Base-by-base conservation (phyloP, 2,329 filamentous ascomycete species). In the Apiospora marii region DNA sequence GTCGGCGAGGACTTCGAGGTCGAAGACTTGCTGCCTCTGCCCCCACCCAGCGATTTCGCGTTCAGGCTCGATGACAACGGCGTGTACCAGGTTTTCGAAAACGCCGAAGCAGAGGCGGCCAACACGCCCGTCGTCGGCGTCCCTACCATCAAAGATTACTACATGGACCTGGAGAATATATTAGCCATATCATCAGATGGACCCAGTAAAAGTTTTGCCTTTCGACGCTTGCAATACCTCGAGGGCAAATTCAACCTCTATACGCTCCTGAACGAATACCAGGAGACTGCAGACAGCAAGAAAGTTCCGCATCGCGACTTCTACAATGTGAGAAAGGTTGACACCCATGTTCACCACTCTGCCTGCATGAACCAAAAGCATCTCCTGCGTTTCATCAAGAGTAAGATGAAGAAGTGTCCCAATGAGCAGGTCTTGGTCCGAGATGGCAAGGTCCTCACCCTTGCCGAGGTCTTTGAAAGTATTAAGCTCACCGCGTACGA, bases 361-460 rank as follows among this genome's bases (percentile, higher is more conserved):
- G 96, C 96, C 34, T 99, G 96, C 82, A 99, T 99, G 96, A 99
- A 99, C 81, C 96, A 99, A 83, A 99, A 99, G 84, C 96, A 99
- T 88, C 85, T 99, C 72, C 86, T 99, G 74, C 94, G 96, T 71
- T 99, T 99, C 84, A 99, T 99, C 86, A 99, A 99, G 84, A 98
- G 95, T 84, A 99, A 99, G 85, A 98, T 99, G 94, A 98, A 98
- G 89, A 99, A 98, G 83, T 96, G 90, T 24, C 95, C 95, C 0
- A 94, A 98, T 79, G 96, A 99, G 84, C 91, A 96, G 44, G 96
- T 99, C 8, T 89, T 99, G 64, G 97, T 92, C 82, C 90, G 96
- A 80, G 96, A 99, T 82, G 96, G 93, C 73, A 97, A 96, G 82
- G 91, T 97, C 82, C 86, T 99, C 77, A 98, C 96, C 0, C 84